A percentile compares a stretch with the other conserved stretches of the same genome.
These are phyloP conservation scores for Colletotrichum lentis DNA, from an alignment of 2,329 filamentous ascomycete species.

Conservation along the genomic window DNA sequence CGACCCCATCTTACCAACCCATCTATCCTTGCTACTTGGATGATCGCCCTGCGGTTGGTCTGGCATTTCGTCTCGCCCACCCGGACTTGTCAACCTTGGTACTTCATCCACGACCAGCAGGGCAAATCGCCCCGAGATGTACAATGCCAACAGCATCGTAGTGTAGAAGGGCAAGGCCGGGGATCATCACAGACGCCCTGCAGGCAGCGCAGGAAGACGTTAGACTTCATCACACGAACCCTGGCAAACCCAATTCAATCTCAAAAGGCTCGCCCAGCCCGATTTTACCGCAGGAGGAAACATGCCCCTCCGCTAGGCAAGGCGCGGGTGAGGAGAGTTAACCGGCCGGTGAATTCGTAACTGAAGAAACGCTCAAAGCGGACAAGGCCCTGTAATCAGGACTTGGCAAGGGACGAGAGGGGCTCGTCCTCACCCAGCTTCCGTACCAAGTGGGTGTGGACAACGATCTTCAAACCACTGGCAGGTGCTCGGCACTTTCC, in stretches of 20 bases:
- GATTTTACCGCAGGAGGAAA: constrained; percentile 6
- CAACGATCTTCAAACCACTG: constrained; percentile 19
- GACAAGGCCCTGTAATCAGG: background rate
- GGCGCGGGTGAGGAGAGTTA: constrained; percentile 4
- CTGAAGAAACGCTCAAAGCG: background rate
- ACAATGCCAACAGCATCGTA: constrained; percentile 2
- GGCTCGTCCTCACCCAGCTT: background rate
- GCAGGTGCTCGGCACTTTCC: constrained; percentile 36
- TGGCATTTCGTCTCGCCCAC: background rate
- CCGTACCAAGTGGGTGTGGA: background rate
- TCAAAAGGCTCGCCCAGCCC: constrained; percentile 4
- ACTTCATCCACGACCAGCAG: background rate
- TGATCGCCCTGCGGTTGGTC: background rate
- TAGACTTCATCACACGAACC: background rate
- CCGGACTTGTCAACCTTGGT: background rate
- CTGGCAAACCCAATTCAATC: constrained; percentile 1
- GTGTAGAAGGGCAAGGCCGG: background rate
- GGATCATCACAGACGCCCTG: background rate
- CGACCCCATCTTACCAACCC: background rate
- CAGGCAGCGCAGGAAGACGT: background rate
- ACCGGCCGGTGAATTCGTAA: background rate
- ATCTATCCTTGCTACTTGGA: background rate
- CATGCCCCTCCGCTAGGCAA: constrained; percentile 7
- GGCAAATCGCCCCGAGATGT: background rate
- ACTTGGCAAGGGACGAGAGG: background rate